phyloP scores from a whole-genome alignment of 2,329 filamentous ascomycete genomes.

The Talaromyces sp. region DNA sequence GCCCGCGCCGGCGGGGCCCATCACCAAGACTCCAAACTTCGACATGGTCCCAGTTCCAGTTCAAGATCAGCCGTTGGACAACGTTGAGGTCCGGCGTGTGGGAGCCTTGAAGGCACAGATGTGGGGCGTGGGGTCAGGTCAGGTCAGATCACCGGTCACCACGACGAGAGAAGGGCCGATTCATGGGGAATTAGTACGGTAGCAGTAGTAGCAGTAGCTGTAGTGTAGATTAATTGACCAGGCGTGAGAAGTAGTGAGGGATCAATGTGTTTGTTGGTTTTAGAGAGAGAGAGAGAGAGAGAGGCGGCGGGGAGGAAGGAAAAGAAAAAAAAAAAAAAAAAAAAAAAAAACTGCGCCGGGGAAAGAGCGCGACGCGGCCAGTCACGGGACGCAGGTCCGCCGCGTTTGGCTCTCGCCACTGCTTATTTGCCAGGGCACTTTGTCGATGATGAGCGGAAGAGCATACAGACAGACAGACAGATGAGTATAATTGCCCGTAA shows the following conservation, averaged over 20 bases:
- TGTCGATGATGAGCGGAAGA: neutral
- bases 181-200: neutral
- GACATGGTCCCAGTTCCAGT: constrained; percentile 54
- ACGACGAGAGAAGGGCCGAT: neutral
- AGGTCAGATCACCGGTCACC: neutral
- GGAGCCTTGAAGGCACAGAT: neutral
- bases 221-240: neutral
- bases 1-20: constrained; percentile 92
- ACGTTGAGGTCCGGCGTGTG: neutral
- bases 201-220: neutral
- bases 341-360: neutral
- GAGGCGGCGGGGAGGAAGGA: neutral
- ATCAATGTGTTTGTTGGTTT: neutral
- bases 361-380: neutral
- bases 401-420: neutral
- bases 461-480: neutral
- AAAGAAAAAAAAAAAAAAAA: no score
- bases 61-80: neutral
- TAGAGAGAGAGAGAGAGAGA: neutral
- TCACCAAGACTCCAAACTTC: constrained; percentile 90
- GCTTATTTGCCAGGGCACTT: neutral
- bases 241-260: neutral
- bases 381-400: neutral
- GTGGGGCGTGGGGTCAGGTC: neutral
- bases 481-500: neutral